Evolutionary conservation across 495 filamentous ascomycete genomes (phyloP).

Genomic region (Amorphotheca resinae): DNA sequence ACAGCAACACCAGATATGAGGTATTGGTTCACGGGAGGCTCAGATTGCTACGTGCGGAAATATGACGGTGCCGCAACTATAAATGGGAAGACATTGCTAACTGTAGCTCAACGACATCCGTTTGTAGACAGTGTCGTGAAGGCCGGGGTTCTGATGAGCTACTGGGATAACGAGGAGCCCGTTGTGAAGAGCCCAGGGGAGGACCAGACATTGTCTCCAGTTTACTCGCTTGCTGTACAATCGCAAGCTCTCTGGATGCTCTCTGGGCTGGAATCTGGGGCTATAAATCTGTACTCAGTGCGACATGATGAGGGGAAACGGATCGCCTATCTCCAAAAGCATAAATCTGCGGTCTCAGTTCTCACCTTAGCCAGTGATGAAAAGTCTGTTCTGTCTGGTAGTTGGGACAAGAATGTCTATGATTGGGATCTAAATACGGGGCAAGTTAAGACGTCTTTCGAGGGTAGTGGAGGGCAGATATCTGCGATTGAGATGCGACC

Average conservation of each 20-base stretch:
- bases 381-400: constrained; percentile 76
- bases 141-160: constrained; percentile 81
- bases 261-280: constrained; percentile 78
- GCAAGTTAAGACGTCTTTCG: constrained; percentile 58
- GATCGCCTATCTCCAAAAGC: constrained; percentile 65
- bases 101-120: constrained; percentile 89
- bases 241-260: constrained; percentile 83
- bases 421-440: constrained; percentile 96
- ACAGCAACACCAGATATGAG: constrained; percentile 88
- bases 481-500: constrained; percentile 78
- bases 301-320: constrained; percentile 89
- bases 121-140: constrained; percentile 97
- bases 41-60: constrained; percentile 88
- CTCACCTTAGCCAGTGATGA: constrained; percentile 75
- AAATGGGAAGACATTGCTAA: constrained; percentile 87
- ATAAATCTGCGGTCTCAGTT: constrained; percentile 87
- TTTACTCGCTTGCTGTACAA: constrained; percentile 89
- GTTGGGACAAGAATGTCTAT: constrained; percentile 88
- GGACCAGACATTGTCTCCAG: constrained; percentile 56
- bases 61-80: constrained; percentile 93
- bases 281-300: constrained; percentile 89
- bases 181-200: constrained; percentile 29
- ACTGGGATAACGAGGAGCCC: constrained; percentile 84
- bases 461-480: constrained; percentile 69
- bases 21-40: constrained; percentile 88